Base-by-base conservation (phyloP, 176 grass and related monocot species). In the Areca catechu region DNA sequence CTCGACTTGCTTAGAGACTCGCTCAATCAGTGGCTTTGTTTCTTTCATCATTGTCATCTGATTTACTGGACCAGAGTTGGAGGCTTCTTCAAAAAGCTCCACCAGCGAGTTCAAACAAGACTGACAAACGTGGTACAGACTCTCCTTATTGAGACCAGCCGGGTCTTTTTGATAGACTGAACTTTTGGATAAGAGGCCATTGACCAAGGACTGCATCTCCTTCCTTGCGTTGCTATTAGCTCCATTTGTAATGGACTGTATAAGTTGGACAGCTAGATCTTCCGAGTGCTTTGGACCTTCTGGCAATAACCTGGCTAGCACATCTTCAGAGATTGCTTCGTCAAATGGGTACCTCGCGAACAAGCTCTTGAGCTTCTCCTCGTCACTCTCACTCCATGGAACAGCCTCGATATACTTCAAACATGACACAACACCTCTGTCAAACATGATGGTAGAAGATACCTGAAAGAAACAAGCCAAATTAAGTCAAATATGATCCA, bases 161-260 rank as follows among this genome's bases (percentile, higher is more conserved):
- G 77, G 71, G 28, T 91, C 81, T 64, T 97, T 97, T n/a, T 80
- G 78, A 57, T 97, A 97, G 12, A 91, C 87, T 1, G 84, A 98
- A 54, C 83, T 88, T 58, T 76, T 82, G 16, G 80, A 85, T 70
- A 98, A 82, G 22, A 98, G 86, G 61, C 87, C 75, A 16, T 74
- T 92, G 51, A 98, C 66, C 23, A 98, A 80, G 61, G 72, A 88
- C 55, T 88, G 93, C 87, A 88, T 88, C 22, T 98, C 93, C 68
- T 88, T 98, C 59, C 81, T 98, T 34, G 87, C 83, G 47, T 71
- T 58, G 4, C 52, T 73, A 77, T 81, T 85, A 49, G 62, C 80
- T 27, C 80, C 85, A 53, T 64, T 83, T 16, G 81, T 68, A 60
- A 98, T 65, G 50, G 84, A 86, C 34, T 78, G 68, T 66, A 98